Conservation (phyloP, 208 protist genomes). For the Phytomonas francai region DNA sequence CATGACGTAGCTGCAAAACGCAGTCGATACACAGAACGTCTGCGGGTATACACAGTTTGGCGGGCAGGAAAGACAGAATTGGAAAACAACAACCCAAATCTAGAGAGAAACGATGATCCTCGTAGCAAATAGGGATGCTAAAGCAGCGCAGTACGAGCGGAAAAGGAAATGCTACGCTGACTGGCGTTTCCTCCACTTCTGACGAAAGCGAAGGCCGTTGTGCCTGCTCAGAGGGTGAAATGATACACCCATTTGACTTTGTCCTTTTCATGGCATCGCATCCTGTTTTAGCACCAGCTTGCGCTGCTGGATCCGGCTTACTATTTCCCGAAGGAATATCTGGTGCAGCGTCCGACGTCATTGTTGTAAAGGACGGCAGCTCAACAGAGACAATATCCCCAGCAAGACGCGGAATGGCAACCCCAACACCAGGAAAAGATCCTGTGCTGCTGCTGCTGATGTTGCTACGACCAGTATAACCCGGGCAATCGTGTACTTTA, state of each 20-base stretch:
- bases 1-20: slow-evolving; percentile 31
- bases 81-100: slow-evolving; percentile 51
- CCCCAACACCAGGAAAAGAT: slow-evolving; percentile 24
- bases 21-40: slow-evolving; percentile 65
- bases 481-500: not conserved
- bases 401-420: slow-evolving; percentile 56
- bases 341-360: not conserved
- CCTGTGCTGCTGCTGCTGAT: slow-evolving; percentile 5
- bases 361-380: slow-evolving; percentile 12
- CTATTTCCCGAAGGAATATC: not conserved
- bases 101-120: slow-evolving; percentile 57
- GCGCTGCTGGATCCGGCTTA: not conserved
- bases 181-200: not conserved
- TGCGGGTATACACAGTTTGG: slow-evolving; percentile 32
- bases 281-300: not conserved
- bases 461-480: not conserved
- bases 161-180: not conserved
- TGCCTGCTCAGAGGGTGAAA: not conserved
- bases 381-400: slow-evolving; percentile 57
- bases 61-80: slow-evolving; percentile 36
- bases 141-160: slow-evolving; percentile 50
- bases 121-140: slow-evolving; percentile 51
- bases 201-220: not conserved
- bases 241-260: not conserved
- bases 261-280: not conserved